These are phyloP conservation scores for Tricholoma sp. DNA, from an alignment of 768 basidiomycete species.

Conservation along the genomic window DNA sequence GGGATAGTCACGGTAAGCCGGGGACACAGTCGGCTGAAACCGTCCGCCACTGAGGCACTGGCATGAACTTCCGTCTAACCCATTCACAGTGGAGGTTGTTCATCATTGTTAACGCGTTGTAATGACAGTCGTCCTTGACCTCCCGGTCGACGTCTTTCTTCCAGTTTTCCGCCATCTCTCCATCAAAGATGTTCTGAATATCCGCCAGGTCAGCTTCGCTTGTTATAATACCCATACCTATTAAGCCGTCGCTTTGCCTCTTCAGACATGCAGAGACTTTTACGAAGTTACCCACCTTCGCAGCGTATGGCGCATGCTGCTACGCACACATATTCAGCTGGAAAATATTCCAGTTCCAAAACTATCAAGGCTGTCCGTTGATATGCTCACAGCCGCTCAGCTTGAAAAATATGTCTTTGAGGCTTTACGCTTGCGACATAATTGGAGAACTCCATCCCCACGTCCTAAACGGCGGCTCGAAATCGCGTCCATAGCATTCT, in stretches of 20 bases:
- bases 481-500: conserved; percentile 17
- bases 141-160: conserved; percentile 48
- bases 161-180: conserved; percentile 37
- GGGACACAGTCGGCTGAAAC: too few species aligned
- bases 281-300: conserved; percentile 38
- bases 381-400: conserved; percentile 32
- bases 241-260: background rate
- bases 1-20: background rate
- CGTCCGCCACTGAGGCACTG: background rate
- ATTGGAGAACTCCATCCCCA: conserved; percentile 46
- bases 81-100: background rate
- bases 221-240: background rate
- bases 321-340: conserved; percentile 36
- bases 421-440: conserved; percentile 38
- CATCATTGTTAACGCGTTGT: background rate
- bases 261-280: conserved; percentile 44
- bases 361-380: conserved; percentile 25
- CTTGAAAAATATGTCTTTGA: conserved; percentile 38
- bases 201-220: conserved; percentile 40
- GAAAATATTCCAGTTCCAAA: conserved; percentile 44
- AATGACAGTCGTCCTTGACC: conserved; percentile 14
- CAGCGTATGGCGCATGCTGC: conserved; percentile 44
- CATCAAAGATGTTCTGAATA: conserved; percentile 33
- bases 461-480: conserved; percentile 20
- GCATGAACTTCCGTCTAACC: background rate